Conservation (phyloP, 1,284 basidiomycete species). For the Agaricales sp. region DNA sequence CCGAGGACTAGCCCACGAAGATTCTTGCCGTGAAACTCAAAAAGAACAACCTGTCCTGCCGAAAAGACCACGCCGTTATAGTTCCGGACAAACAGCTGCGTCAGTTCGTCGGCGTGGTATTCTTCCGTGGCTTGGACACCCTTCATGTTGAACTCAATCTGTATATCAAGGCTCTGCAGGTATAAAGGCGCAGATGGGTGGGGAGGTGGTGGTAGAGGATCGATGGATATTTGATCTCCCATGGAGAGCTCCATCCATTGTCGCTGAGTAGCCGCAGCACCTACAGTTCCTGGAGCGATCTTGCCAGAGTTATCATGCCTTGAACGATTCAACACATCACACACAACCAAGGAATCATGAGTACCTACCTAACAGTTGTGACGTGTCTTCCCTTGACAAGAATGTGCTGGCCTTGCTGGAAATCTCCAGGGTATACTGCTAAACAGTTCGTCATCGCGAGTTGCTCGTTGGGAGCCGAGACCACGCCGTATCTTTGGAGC, state of each 20-base stretch:
- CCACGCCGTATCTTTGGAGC: conserved; percentile 42
- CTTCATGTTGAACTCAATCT: conserved; percentile 65
- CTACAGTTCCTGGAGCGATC: conserved; percentile 52
- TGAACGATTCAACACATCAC: conserved; percentile 4
- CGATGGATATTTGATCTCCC: conserved; percentile 69
- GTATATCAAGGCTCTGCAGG: conserved; percentile 70
- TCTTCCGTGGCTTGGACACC: conserved; percentile 57
- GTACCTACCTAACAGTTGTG: conserved; percentile 65
- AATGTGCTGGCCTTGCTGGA: conserved; percentile 63
- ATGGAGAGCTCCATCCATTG: conserved; percentile 81
- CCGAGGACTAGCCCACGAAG: conserved; percentile 68
- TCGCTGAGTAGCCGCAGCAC: conserved; percentile 60
- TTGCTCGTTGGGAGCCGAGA: conserved; percentile 43
- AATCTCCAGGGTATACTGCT: conserved; percentile 71
- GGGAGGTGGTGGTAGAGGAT: conserved; percentile 48
- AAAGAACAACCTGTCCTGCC: conserved; percentile 67
- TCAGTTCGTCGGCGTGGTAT: conserved; percentile 84
- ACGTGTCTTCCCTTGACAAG: conserved; percentile 62
- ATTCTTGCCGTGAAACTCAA: conserved; percentile 88
- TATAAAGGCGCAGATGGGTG: conserved; percentile 54
- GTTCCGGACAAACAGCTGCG: conserved; percentile 58
- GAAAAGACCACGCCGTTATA: conserved; percentile 64
- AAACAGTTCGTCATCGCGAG: conserved; percentile 79
- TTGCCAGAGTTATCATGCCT: conserved; percentile 74
- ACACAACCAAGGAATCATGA: background rate